phyloP scores from a whole-genome alignment of 441 rosid genomes.

The Gossypium schwendimanii region DNA sequence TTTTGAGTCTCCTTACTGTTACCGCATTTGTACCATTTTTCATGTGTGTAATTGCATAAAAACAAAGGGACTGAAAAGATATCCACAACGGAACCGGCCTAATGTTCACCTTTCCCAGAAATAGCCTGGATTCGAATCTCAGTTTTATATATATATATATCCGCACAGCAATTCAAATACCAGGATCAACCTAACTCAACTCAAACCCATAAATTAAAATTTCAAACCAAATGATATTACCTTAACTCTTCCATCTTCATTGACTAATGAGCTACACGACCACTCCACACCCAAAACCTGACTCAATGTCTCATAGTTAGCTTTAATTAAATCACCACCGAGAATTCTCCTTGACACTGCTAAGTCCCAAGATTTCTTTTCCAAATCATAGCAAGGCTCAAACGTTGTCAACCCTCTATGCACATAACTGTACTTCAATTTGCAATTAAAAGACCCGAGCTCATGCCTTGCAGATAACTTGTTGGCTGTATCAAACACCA shows the following conservation, averaged over 20 bases:
- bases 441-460: slow-evolving; percentile 30
- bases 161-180: neutral
- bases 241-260: neutral
- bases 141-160: no score
- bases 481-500: slow-evolving; percentile 29
- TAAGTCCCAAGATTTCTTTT: slow-evolving; percentile 31
- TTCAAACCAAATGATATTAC: neutral
- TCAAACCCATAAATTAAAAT: neutral
- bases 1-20: neutral
- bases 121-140: no score
- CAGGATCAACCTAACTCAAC: neutral
- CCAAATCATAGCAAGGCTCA: slow-evolving; percentile 43
- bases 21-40: neutral
- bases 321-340: slow-evolving; percentile 28
- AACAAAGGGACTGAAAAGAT: no score
- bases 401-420: slow-evolving; percentile 29
- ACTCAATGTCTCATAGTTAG: slow-evolving; percentile 21
- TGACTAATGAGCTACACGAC: slow-evolving; percentile 5
- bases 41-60: neutral
- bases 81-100: no score
- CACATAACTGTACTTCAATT: slow-evolving; percentile 36
- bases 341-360: slow-evolving; percentile 24
- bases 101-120: no score
- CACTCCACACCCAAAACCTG: slow-evolving; percentile 27
- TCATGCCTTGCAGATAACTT: slow-evolving; percentile 34